Base-by-base conservation (phyloP, 2,329 filamentous ascomycete genomes). In the Hymenoscyphus albidus region DNA sequence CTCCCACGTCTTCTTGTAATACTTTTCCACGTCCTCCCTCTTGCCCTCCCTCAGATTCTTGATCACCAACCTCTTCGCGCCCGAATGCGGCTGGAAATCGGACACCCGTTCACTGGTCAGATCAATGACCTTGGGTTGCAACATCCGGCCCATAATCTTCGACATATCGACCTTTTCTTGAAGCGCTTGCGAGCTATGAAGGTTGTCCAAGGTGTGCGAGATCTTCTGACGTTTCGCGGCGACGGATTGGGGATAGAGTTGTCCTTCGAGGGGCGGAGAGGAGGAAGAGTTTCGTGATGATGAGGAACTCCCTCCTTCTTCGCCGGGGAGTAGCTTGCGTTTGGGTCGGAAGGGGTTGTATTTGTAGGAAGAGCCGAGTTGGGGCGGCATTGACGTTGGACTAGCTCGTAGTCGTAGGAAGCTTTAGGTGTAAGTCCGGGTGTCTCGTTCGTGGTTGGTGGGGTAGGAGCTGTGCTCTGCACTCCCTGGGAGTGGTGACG, bases 61-160 rank as follows among this genome's bases (percentile, higher is more conserved):
- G 72, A 99, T 91, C n/a, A 94, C 85, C 57, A 99, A 84, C 77
- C 90, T 93, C 81, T 90, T 93, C 22, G 92, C 88, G 39, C 92
- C 93, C 12, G 83, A 82, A 72, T 91, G 87, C 13, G 92, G 88
- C 70, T 89, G 90, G 74, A 93, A 91, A 55, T 71, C 72, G 40
- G 72, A 71, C 2, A 63, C 65, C 35, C 18, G 18, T 51, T n/a
- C n/a, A 2, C 13, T 57, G 27, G 71, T 72, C 59, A 74, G 61
- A 35, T 73, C 73, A 35, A 74, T 65, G 13, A 67, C 64, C 31
- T 62, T 69, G 22, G 69, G 60, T 16, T 65, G 66, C 4, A 62
- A 44, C 22, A 64, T 62, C 40, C 67, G 65, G 10, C 62, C 68
- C 54, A 64, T 65, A 7, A 62, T 63, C 62, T 70, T 74, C 40